Conservation (phyloP, 306 rosid species). For the Herpetospermum pedunculosum region DNA sequence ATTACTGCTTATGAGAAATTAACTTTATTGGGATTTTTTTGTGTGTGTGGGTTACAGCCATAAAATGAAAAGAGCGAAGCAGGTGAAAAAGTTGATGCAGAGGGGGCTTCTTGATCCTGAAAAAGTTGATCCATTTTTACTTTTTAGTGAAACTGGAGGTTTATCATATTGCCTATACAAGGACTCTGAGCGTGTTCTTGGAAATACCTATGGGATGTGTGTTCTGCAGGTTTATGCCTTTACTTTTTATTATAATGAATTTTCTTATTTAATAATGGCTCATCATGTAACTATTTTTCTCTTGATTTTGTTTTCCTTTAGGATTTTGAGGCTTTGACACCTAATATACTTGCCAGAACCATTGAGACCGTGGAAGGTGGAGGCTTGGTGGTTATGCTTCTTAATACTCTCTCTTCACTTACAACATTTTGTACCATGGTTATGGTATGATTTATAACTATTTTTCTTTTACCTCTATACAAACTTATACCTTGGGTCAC, state of each 20-base stretch:
- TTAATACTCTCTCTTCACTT: slow-evolving; percentile 64
- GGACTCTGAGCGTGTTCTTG: slow-evolving; percentile 75
- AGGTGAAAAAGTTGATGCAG: slow-evolving; percentile 45
- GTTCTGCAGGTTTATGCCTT: slow-evolving; percentile 52
- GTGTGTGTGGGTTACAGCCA: slow-evolving; percentile 33
- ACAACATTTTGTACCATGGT: slow-evolving; percentile 91
- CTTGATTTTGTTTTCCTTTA: slow-evolving; percentile 5
- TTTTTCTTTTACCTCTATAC: not conserved
- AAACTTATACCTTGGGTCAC: not conserved
- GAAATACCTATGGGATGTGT: slow-evolving; percentile 91
- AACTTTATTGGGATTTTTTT: not conserved
- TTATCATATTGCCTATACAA: slow-evolving; percentile 59
- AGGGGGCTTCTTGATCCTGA: slow-evolving; percentile 82
- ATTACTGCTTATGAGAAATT: not conserved
- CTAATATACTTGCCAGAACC: slow-evolving; percentile 82
- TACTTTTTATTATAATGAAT: not conserved
- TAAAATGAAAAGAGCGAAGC: slow-evolving; percentile 64
- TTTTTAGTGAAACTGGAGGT: slow-evolving; percentile 60
- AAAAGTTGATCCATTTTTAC: slow-evolving; percentile 64
- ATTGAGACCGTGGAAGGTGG: slow-evolving; percentile 97
- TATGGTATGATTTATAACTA: slow-evolving; percentile 43
- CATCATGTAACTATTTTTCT: not conserved
- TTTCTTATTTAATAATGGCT: not conserved
- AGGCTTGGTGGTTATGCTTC: slow-evolving; percentile 58
- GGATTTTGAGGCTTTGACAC: slow-evolving; percentile 94